Evolutionary conservation across 495 filamentous ascomycete genomes (phyloP).

Genomic region (Corynascus novoguineensis): DNA sequence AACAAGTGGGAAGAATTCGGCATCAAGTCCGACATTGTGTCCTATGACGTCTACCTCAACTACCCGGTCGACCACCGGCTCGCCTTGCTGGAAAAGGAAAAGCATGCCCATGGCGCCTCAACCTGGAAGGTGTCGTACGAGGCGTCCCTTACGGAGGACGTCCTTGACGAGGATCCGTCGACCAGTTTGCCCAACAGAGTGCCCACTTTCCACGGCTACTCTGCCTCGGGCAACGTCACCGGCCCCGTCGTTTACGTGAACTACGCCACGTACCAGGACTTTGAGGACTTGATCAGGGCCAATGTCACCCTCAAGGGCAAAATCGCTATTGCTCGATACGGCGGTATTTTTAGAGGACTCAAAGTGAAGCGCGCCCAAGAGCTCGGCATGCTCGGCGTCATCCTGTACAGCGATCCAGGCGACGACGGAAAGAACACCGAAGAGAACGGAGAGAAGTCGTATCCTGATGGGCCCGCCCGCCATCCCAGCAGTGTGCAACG

Average conservation of each 20-base stretch:
- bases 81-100: constrained; percentile 66
- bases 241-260: constrained; percentile 76
- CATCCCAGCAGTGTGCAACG: constrained; percentile 87
- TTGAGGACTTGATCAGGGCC: constrained; percentile 70
- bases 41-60: constrained; percentile 89
- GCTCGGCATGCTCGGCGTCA: constrained; percentile 78
- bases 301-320: constrained; percentile 76
- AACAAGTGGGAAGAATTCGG: constrained; percentile 83
- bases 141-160: constrained; percentile 77
- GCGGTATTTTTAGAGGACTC: constrained; percentile 77
- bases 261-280: constrained; percentile 81
- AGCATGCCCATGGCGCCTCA: constrained; percentile 27
- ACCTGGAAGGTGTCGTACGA: constrained; percentile 66
- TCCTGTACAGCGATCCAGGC: constrained; percentile 86
- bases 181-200: constrained; percentile 66
- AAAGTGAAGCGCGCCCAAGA: constrained; percentile 93
- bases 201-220: constrained; percentile 95
- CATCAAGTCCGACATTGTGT: constrained; percentile 61
- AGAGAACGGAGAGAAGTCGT: constrained; percentile 70
- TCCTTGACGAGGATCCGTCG: constrained; percentile 78
- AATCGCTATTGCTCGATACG: constrained; percentile 83
- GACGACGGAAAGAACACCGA: constrained; percentile 80
- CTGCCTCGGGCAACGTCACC: constrained; percentile 84
- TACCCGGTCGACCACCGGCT: constrained; percentile 78
- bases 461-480: constrained; percentile 82